Conservation (phyloP, 257 asterid genomes). For the Ligustrum vulgare region DNA sequence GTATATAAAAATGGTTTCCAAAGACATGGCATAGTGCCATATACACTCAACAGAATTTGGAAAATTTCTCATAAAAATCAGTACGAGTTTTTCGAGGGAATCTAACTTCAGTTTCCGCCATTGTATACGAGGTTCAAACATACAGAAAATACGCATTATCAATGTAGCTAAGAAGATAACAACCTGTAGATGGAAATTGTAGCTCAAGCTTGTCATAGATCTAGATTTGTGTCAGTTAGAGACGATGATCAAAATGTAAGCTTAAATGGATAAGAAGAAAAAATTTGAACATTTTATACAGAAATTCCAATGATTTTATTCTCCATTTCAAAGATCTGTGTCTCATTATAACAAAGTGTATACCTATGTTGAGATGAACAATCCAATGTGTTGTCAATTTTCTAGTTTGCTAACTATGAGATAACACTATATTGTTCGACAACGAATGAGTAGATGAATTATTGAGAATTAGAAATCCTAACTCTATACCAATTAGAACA, state of each 20-base stretch:
- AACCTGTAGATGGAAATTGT: no score
- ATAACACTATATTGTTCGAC: conserved; percentile 5
- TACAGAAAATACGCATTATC: background rate
- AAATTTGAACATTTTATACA: background rate
- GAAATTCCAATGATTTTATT: background rate
- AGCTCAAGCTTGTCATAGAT: background rate
- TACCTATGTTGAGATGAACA: background rate
- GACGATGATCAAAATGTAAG: background rate
- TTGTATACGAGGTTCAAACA: background rate
- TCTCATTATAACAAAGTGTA: background rate
- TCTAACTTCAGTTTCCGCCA: background rate
- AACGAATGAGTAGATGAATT: conserved; percentile 41
- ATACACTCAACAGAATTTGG: background rate
- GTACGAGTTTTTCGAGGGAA: background rate
- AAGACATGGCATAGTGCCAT: background rate
- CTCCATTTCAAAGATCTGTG: background rate
- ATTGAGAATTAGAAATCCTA: no score
- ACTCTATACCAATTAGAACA: no score
- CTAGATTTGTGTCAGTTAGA: background rate
- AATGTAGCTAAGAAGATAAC: no score
- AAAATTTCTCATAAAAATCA: background rate
- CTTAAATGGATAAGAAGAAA: no score
- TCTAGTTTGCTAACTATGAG: background rate
- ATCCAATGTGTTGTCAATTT: background rate
- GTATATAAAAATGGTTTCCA: no score